Conservation (phyloP, 2,329 filamentous ascomycete species). For the Pseudogymnoascus sp. region DNA sequence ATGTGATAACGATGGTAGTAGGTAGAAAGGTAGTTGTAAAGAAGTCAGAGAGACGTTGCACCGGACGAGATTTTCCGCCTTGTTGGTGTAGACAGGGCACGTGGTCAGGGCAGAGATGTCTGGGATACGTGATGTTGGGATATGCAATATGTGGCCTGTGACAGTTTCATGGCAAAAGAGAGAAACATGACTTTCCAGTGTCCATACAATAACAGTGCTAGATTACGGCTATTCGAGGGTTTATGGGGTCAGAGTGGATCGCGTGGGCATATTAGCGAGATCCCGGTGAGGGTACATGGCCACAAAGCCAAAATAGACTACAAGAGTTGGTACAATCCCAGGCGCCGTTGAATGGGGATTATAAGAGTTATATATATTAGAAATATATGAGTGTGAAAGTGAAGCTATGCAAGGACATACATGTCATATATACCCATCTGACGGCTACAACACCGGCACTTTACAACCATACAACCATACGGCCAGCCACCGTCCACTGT, state of each 20-base stretch:
- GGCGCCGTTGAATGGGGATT: not conserved
- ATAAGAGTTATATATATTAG: not conserved
- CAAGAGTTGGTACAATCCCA: not conserved
- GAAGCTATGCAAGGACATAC: not conserved
- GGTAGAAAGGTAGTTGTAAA: not conserved
- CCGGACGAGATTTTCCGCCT: not conserved
- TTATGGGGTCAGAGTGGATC: not conserved
- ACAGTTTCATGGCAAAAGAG: not conserved
- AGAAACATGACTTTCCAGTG: not conserved
- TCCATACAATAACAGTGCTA: not conserved
- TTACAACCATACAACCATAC: not conserved
- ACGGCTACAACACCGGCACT: not conserved
- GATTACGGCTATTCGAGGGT: not conserved
- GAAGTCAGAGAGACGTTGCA: not conserved
- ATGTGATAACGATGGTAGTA: not conserved
- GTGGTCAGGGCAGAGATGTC: not conserved
- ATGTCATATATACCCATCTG: no score
- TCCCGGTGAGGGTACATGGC: not conserved
- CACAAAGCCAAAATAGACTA: not conserved
- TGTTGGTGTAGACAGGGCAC: not conserved
- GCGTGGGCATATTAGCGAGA: slow-evolving; percentile 1
- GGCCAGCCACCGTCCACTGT: not conserved
- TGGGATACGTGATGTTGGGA: not conserved
- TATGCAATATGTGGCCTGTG: not conserved
- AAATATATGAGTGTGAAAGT: not conserved